These are phyloP conservation scores for Hypholoma fasciculare DNA, from an alignment of 768 basidiomycete species.

Conservation along the genomic window DNA sequence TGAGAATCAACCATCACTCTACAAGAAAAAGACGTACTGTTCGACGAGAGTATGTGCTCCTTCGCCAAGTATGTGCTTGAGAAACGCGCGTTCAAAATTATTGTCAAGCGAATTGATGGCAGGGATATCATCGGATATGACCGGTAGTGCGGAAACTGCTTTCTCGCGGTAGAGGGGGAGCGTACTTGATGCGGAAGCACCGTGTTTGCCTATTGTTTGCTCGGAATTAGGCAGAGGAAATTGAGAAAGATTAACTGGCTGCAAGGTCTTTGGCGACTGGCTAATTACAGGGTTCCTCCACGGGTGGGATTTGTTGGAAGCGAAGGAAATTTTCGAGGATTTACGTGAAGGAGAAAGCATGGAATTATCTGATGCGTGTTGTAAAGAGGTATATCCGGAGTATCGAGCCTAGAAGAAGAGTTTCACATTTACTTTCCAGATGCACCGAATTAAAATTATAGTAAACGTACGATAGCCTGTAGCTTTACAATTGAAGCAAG, in stretches of 20 bases:
- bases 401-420: conserved; percentile 18
- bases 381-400: conserved; percentile 9
- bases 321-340: conserved; percentile 16
- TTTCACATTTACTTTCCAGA: neutral
- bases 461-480: conserved; percentile 22
- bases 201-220: conserved; percentile 6
- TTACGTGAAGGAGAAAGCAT: conserved; percentile 12
- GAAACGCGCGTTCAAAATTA: conserved; percentile 38
- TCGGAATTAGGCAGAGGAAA: neutral
- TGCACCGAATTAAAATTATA: neutral
- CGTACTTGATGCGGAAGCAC: neutral
- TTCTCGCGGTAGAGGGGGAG: conserved; percentile 15
- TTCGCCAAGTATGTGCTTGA: conserved; percentile 40
- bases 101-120: conserved; percentile 18
- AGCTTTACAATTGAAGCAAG: conserved; percentile 28
- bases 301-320: conserved; percentile 6
- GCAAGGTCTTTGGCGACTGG: neutral
- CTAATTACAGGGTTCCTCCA: neutral
- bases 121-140: conserved; percentile 1
- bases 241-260: neutral
- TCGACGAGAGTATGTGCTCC: conserved; percentile 36
- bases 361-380: conserved; percentile 8
- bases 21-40: conserved; percentile 23
- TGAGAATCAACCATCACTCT: neutral
- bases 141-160: neutral